phyloP scores from a whole-genome alignment of 768 basidiomycete genomes.

The Lactifluus echinatus region DNA sequence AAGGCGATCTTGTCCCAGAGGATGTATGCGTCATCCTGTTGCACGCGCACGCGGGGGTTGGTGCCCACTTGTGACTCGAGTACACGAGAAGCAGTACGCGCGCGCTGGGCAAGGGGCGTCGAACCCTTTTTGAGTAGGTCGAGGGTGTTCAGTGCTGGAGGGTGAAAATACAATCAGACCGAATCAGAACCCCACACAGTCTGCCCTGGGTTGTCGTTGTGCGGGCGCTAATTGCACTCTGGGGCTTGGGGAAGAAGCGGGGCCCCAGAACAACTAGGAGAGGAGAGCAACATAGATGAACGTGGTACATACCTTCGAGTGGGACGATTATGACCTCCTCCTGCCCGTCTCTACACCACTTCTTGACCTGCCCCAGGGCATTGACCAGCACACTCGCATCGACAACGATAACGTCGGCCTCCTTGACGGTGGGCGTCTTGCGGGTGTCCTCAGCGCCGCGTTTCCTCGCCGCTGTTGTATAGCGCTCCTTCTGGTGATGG shows the following conservation, averaged over 20 bases:
- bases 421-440: slow-evolving; percentile 31
- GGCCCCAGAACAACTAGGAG: background rate
- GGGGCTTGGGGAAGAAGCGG: background rate
- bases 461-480: background rate
- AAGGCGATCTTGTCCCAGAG: slow-evolving; percentile 69
- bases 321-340: slow-evolving; percentile 77
- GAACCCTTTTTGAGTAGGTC: slow-evolving; percentile 91
- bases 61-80: slow-evolving; percentile 82
- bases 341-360: slow-evolving; percentile 70
- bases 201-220: background rate
- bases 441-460: background rate
- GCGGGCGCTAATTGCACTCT: background rate
- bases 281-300: background rate
- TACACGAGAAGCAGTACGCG: slow-evolving; percentile 80
- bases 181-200: background rate
- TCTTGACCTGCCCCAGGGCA: slow-evolving; percentile 68
- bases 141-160: slow-evolving; percentile 79
- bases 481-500: slow-evolving; percentile 4
- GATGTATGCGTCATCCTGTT: slow-evolving; percentile 75
- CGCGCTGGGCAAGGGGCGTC: slow-evolving; percentile 66
- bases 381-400: slow-evolving; percentile 80
- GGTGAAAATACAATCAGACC: background rate
- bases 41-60: slow-evolving; percentile 73
- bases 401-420: slow-evolving; percentile 68
- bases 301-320: slow-evolving; percentile 61